These are phyloP conservation scores for Nakazawaea holstii DNA, from an alignment of 805 yeast genomes.

Conservation along the genomic window DNA sequence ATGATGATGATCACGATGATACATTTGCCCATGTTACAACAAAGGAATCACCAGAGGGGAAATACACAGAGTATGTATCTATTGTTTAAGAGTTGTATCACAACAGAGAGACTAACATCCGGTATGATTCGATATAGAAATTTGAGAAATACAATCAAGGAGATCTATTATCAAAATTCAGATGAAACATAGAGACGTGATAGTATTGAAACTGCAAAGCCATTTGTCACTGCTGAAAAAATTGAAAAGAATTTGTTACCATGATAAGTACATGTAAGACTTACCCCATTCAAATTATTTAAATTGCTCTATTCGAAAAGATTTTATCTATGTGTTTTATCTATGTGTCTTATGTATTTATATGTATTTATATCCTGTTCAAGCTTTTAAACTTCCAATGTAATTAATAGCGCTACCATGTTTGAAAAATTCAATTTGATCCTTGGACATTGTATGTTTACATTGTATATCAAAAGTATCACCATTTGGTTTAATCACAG, in stretches of 20 bases:
- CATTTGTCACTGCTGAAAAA: background rate
- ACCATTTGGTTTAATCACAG: conserved; percentile 73
- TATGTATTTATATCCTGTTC: too few relatives aligned
- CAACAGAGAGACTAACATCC: background rate
- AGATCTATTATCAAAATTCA: conserved; percentile 7
- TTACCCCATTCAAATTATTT: too few relatives aligned
- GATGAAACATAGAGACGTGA: background rate
- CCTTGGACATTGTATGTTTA: conserved; percentile 95
- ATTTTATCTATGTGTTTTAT: too few relatives aligned
- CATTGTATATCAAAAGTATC: conserved; percentile 62
- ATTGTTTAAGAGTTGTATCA: background rate
- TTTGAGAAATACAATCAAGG: conserved; percentile 4
- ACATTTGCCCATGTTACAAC: too few relatives aligned
- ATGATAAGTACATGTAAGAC: too few relatives aligned
- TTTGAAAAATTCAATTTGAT: conserved; percentile 92
- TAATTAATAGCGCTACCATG: conserved; percentile 96
- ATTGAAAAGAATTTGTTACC: conserved; percentile 3
- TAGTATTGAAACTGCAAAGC: conserved; percentile 1
- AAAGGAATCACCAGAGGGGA: background rate
- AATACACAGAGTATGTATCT: conserved; percentile 8
- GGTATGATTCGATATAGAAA: background rate
- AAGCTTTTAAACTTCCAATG: conserved; percentile 41
- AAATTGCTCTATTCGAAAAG: too few relatives aligned
- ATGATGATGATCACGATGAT: background rate
- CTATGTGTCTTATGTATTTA: too few relatives aligned